Conservation (phyloP, 208 protist species). For the Crithidia expoeki region DNA sequence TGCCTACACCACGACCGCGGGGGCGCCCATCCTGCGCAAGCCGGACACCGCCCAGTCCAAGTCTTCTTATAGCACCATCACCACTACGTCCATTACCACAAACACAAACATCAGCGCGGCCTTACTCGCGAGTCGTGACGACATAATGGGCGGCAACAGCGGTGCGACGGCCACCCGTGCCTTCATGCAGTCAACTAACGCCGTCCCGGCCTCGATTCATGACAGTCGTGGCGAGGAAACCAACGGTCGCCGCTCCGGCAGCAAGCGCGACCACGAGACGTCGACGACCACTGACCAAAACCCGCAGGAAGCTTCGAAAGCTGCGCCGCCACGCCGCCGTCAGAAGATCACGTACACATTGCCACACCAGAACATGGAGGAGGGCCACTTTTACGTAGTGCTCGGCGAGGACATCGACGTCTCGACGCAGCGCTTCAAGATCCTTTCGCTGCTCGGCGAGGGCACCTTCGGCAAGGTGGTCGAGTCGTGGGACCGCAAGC, state of each 20-base stretch:
- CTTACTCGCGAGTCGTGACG: no score
- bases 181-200: neutral
- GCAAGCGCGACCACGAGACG: slow-evolving; percentile 5
- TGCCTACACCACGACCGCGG: slow-evolving; percentile 19
- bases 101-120: no score
- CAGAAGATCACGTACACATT: slow-evolving; percentile 88
- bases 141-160: neutral
- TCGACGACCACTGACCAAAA: slow-evolving; percentile 21
- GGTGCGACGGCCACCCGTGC: neutral
- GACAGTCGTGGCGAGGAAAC: slow-evolving; percentile 6
- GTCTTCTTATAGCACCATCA: slow-evolving; percentile 2
- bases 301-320: slow-evolving; percentile 5
- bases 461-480: slow-evolving; percentile 92
- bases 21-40: slow-evolving; percentile 15
- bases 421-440: slow-evolving; percentile 87
- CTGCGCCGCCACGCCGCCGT: slow-evolving; percentile 8
- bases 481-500: slow-evolving; percentile 88
- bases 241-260: slow-evolving; percentile 13
- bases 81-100: neutral
- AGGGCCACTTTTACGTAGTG: slow-evolving; percentile 92
- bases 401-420: slow-evolving; percentile 90
- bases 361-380: slow-evolving; percentile 86
- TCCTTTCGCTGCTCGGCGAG: slow-evolving; percentile 88
- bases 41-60: slow-evolving; percentile 7
- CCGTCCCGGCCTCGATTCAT: neutral